phyloP scores from a whole-genome alignment of 2,329 filamentous ascomycete genomes.

The Pestalotiopsis fici region DNA sequence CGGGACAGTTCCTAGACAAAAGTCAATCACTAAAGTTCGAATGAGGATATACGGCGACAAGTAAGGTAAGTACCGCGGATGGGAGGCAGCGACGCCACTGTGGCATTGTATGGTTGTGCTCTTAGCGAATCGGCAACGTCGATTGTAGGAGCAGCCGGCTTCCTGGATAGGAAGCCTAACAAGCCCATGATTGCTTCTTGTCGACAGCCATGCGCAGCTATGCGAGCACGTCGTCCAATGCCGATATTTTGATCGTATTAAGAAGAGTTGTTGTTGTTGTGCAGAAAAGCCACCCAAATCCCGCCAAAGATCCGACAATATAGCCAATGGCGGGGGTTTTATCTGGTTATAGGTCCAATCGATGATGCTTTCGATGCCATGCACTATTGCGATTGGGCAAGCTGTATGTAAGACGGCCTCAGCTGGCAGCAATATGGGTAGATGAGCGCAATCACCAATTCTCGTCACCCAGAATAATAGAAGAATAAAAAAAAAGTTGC shows the following conservation, averaged over 20 bases:
- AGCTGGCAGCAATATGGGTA: not conserved
- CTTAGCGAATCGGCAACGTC: constrained; percentile 22
- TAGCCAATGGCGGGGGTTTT: not conserved
- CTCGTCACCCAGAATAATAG: not conserved
- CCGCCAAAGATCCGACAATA: not conserved
- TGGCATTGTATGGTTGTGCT: constrained; percentile 37
- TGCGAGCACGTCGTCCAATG: constrained; percentile 1
- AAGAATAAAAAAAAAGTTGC: not conserved
- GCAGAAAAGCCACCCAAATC: not conserved
- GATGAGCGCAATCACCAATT: not conserved
- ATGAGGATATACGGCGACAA: not conserved
- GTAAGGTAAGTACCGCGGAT: constrained; percentile 31
- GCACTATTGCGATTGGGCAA: not conserved
- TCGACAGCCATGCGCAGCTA: constrained; percentile 2
- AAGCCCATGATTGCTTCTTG: constrained; percentile 31
- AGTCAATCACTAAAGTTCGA: not conserved
- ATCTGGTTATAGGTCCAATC: not conserved
- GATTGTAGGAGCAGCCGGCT: constrained; percentile 16
- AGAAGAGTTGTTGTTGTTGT: not conserved
- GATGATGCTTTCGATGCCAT: not conserved
- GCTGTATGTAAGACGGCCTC: not conserved
- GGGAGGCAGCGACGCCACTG: constrained; percentile 35
- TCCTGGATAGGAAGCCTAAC: constrained; percentile 33
- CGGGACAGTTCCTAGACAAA: constrained; percentile 36
- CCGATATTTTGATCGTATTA: constrained; percentile 2